Evolutionary conservation across 257 asterid species (phyloP), one percentile per base, ranked within the genome.

Genomic region (Ajuga chamaepitys): DNA sequence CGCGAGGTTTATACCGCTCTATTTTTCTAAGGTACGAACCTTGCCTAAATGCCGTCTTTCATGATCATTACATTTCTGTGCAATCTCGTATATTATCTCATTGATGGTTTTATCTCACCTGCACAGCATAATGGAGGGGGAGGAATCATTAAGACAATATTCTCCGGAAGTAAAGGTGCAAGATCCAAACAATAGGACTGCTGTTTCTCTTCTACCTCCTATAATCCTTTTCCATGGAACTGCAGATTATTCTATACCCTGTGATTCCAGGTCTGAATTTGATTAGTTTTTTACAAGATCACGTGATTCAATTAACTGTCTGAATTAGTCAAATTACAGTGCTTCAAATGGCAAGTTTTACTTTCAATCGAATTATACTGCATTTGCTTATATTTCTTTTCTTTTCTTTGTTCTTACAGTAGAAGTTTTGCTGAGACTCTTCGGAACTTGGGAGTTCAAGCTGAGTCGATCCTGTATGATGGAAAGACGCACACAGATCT

Each of bases 401-500:
- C 2, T 1, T 41, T 24, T n/a, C 26, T 2, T 45, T 28, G 5
- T 62, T 58, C 9, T 41, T 57, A 52, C 88, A 94, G 99, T 68
- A 85, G 74, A 78, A 82, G 73, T 61, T 94, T 90, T 58, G 93
- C 89, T 26, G 96, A 90, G 72, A 78, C 89, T 57, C 96, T 94
- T 34, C 88, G 58, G 47, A 41, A 75, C 51, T 64, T 82, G 62
- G 99, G 97, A 68, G 97, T 80, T 21, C 77, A 86, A 68, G 97
- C 95, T 3, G 91, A 88, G 77, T 75, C 91, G 5, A 69, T 90
- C 51, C 63, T 94, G 4, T 94, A 94, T 48, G 97, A 94, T 84
- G 97, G 97, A 65, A 93, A 87, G 75, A 87, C 96, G 8, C 99
- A 93, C 81, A 89, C 99, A 5, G 99, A 93, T 78, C 42, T 93